phyloP scores from a whole-genome alignment of 805 yeast species.

The Candida chauliodis region DNA sequence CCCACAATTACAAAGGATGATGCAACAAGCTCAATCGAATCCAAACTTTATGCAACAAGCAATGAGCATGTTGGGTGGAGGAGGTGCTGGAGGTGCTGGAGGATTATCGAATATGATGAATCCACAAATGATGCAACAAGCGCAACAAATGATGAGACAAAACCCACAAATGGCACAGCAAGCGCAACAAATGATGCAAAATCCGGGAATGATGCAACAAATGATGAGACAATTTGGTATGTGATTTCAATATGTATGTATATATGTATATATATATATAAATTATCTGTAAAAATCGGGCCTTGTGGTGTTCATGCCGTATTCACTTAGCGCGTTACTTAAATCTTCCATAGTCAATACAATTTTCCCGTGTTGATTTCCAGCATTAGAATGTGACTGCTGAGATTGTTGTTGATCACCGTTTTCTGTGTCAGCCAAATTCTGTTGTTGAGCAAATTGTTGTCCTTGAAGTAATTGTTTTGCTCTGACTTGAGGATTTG shows the following conservation, averaged over 20 bases:
- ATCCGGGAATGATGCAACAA: slow-evolving; percentile 44
- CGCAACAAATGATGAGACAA: slow-evolving; percentile 44
- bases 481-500: slow-evolving; percentile 83
- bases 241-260: no score
- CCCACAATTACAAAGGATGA: slow-evolving; percentile 47
- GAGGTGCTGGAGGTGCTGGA: slow-evolving; percentile 29
- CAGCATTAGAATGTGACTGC: slow-evolving; percentile 38
- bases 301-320: slow-evolving; percentile 82
- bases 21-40: slow-evolving; percentile 53
- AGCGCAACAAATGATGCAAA: slow-evolving; percentile 46
- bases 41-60: slow-evolving; percentile 57
- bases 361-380: slow-evolving; percentile 65
- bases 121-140: slow-evolving; percentile 45
- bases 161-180: slow-evolving; percentile 44
- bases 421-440: slow-evolving; percentile 20
- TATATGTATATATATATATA: neutral
- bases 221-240: slow-evolving; percentile 73
- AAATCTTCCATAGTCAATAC: slow-evolving; percentile 91
- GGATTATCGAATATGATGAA: slow-evolving; percentile 57
- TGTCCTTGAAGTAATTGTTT: slow-evolving; percentile 71
- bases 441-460: slow-evolving; percentile 44
- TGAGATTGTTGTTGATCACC: slow-evolving; percentile 40
- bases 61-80: slow-evolving; percentile 60
- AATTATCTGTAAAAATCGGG: slow-evolving; percentile 87
- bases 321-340: slow-evolving; percentile 88